Percentiles rank a stretch among this genome's conserved stretches.
Conservation (phyloP, 306 rosid genomes). For the Delonix regia region DNA sequence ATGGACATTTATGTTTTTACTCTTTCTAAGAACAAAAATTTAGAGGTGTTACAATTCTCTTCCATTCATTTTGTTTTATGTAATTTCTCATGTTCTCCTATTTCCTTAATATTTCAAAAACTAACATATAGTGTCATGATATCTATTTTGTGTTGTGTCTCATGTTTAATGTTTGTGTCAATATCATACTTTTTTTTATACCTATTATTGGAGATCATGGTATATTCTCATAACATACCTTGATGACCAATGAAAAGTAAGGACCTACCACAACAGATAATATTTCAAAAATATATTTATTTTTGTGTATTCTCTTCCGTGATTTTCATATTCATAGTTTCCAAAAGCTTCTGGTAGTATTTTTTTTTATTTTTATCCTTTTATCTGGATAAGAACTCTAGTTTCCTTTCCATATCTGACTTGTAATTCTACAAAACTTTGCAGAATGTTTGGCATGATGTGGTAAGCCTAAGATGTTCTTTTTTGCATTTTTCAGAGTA, state of each 20-base stretch:
- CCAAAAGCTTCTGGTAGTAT: background rate
- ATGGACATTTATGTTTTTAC: too few relatives aligned
- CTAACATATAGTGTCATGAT: too few relatives aligned
- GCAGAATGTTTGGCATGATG: slow-evolving; percentile 55
- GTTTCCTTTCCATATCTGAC: background rate
- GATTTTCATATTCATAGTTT: background rate
- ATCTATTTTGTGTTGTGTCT: background rate
- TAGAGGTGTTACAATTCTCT: too few relatives aligned
- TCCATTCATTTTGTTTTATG: too few relatives aligned
- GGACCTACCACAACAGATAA: too few relatives aligned
- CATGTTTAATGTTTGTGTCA: background rate
- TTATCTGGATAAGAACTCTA: background rate
- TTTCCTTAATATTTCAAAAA: too few relatives aligned
- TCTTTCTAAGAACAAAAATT: too few relatives aligned
- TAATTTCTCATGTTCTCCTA: too few relatives aligned
- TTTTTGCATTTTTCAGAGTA: background rate
- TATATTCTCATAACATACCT: too few relatives aligned
- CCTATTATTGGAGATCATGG: background rate
- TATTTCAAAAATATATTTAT: too few relatives aligned
- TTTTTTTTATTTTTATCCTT: background rate
- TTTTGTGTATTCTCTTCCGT: too few relatives aligned
- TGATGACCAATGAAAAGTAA: too few relatives aligned
- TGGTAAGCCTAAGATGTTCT: slow-evolving; percentile 40
- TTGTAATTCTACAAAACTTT: background rate
- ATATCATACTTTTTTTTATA: background rate